These are phyloP conservation scores for Paramecium caudatum DNA, from an alignment of 73 alveolate genomes.

Conservation along the genomic window DNA sequence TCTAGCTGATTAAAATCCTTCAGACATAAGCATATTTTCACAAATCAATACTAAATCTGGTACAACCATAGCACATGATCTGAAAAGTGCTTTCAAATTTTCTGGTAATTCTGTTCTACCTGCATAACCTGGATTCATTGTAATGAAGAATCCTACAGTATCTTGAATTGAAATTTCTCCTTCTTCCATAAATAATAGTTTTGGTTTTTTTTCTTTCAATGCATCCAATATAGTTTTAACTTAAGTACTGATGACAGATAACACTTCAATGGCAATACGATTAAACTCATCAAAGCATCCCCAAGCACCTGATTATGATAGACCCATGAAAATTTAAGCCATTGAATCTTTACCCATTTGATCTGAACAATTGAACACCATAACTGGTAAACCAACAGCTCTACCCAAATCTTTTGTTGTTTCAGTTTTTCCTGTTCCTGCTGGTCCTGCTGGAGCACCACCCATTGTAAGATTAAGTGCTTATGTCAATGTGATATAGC, in stretches of 20 bases:
- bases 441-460: conserved; percentile 99
- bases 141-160: conserved; percentile 99
- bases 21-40: conserved; percentile 99
- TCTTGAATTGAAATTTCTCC: conserved; percentile 95
- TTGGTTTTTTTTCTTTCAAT: conserved; percentile 89
- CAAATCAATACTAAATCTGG: conserved; percentile 99
- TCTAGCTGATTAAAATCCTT: conserved; percentile 99
- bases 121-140: conserved; percentile 99
- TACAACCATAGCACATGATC: conserved; percentile 99
- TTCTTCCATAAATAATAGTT: conserved; percentile 91
- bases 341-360: conserved; percentile 98
- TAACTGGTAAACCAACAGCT: conserved; percentile 98
- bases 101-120: conserved; percentile 99
- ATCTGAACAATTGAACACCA: conserved; percentile 99
- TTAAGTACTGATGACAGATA: conserved; percentile 99
- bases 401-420: conserved; percentile 97
- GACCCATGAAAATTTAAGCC: conserved; percentile 99
- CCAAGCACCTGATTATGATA: conserved; percentile 99
- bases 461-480: conserved; percentile 99
- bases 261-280: conserved; percentile 99
- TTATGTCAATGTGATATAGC: conserved; percentile 99
- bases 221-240: conserved; percentile 98
- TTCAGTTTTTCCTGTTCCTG: conserved; percentile 99
- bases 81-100: conserved; percentile 98
- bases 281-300: conserved; percentile 99